phyloP scores from a whole-genome alignment of 371 early-diverging fungal species.

The Syncephalastrum contaminatum region DNA sequence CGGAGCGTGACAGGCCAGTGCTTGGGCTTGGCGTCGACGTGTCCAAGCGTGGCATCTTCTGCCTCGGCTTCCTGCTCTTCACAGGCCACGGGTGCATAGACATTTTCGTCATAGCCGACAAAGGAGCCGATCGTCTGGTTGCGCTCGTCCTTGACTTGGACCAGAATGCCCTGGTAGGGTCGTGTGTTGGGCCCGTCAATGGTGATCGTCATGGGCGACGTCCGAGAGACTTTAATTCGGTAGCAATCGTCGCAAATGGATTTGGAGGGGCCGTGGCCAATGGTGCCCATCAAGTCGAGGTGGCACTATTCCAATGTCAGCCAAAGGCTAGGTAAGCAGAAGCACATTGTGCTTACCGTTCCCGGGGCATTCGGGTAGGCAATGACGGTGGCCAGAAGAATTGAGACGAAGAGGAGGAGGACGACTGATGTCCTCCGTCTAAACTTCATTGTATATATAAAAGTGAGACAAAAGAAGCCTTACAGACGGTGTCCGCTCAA shows the following conservation, averaged over 20 bases:
- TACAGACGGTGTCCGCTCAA: background rate
- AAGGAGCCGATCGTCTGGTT: slow-evolving; percentile 44
- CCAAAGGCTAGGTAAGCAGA: background rate
- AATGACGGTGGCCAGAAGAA: background rate
- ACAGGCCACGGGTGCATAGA: slow-evolving; percentile 42
- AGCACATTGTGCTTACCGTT: slow-evolving; percentile 25
- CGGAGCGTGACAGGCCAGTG: slow-evolving; percentile 36
- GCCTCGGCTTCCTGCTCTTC: slow-evolving; percentile 38
- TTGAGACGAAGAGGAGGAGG: background rate
- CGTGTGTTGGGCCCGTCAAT: slow-evolving; percentile 1
- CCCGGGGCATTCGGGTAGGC: slow-evolving; percentile 46
- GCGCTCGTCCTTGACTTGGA: slow-evolving; percentile 36
- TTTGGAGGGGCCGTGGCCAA: slow-evolving; percentile 48
- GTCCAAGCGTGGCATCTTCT: slow-evolving; percentile 34
- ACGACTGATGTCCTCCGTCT: no score
- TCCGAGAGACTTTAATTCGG: slow-evolving; percentile 17
- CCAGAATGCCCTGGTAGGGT: slow-evolving; percentile 37
- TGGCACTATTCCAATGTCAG: slow-evolving; percentile 27
- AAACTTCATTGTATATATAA: background rate
- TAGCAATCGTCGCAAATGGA: slow-evolving; percentile 42
- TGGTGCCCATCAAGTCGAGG: slow-evolving; percentile 36
- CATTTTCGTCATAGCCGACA: slow-evolving; percentile 25
- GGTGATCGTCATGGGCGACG: slow-evolving; percentile 20
- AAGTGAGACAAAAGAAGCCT: background rate
- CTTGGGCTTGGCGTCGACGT: slow-evolving; percentile 39